Evolutionary conservation across 2,329 filamentous ascomycete genomes (phyloP), one percentile per base, ranked within the genome.

Genomic region (Colletotrichum cereale): DNA sequence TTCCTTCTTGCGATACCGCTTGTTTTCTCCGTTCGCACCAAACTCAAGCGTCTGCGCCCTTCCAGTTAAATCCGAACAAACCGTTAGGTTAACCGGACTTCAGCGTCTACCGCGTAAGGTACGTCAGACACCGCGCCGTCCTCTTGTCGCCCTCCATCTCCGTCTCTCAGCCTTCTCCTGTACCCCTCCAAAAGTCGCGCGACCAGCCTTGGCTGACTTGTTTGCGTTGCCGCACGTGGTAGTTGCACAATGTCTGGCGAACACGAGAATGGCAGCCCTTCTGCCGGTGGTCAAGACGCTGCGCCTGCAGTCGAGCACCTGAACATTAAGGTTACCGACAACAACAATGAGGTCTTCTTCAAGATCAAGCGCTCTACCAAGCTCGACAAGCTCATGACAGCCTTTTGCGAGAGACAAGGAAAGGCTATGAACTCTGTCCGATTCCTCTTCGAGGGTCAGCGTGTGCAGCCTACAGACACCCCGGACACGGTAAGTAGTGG

Each of bases 261-360:
- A 77, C 83, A 86, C 75, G 84, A 89, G 71, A 85, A 85, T 73
- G 85, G 85, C 75, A 82, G 83, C 76, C 84, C 85, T 66, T 47
- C 71, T 18, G 71, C 71, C 24, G 66, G 67, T 64, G 82, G 81
- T 52, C 81, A 84, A 64, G 82, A 82, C 34, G 81, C 84, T 38
- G 79, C 83, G 63, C 84, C 86, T 31, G 84, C 86, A 67, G 86
- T 86, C 38, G 96, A 98, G 84, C 96, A 99, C 83, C 87, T 99
- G 6, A 99, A 99, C 85, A 98, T 99, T 85, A 99, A 99, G 82
- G 96, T 99, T 18, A 98, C 96, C 0, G 96, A 99, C 78, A 98
- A 97, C 86, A 98, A 98, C 86, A 99, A 99, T 82, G 96, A 99
- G 81, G 96, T 99, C 78, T 99, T 98, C 83, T 99, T 99, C 88